These are phyloP conservation scores for Tetrapisispora namnaoensis DNA, from an alignment of 805 yeast species.

Conservation along the genomic window DNA sequence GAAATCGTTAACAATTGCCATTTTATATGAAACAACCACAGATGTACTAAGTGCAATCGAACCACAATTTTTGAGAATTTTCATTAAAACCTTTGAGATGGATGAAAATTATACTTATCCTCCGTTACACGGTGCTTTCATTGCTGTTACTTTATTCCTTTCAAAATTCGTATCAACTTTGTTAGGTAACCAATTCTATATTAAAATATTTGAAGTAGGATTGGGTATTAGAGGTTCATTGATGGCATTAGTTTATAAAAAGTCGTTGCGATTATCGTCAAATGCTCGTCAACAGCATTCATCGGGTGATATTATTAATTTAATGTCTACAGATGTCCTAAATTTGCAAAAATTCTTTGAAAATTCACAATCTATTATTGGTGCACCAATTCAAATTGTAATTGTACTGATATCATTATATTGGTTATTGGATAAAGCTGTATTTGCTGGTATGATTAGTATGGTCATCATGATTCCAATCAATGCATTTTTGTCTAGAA, in stretches of 20 bases:
- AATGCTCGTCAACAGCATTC: conserved; percentile 50
- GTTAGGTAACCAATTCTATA: conserved; percentile 58
- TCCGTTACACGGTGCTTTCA: conserved; percentile 47
- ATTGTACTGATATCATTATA: conserved; percentile 47
- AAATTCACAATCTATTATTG: conserved; percentile 43
- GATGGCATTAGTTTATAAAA: conserved; percentile 57
- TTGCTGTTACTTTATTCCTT: conserved; percentile 55
- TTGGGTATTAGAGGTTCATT: conserved; percentile 57
- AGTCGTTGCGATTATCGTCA: conserved; percentile 58
- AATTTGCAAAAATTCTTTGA: conserved; percentile 52
- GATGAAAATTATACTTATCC: conserved; percentile 31
- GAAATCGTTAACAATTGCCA: conserved; percentile 27
- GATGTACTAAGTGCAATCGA: conserved; percentile 36
- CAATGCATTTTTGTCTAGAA: conserved; percentile 39
- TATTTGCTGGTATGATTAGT: conserved; percentile 45
- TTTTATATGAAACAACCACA: conserved; percentile 31
- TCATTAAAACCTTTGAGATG: conserved; percentile 38
- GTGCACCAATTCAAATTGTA: conserved; percentile 49
- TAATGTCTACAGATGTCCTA: conserved; percentile 67
- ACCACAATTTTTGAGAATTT: conserved; percentile 46
- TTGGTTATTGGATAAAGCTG: conserved; percentile 47
- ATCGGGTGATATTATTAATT: conserved; percentile 73
- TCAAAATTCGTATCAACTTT: conserved; percentile 52
- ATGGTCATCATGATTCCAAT: conserved; percentile 50
- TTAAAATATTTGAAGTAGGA: conserved; percentile 49